A percentile compares a stretch with the other conserved stretches of the same genome.
These are phyloP conservation scores for Grigorovia humatica DNA, from an alignment of 805 yeast species.

Conservation along the genomic window DNA sequence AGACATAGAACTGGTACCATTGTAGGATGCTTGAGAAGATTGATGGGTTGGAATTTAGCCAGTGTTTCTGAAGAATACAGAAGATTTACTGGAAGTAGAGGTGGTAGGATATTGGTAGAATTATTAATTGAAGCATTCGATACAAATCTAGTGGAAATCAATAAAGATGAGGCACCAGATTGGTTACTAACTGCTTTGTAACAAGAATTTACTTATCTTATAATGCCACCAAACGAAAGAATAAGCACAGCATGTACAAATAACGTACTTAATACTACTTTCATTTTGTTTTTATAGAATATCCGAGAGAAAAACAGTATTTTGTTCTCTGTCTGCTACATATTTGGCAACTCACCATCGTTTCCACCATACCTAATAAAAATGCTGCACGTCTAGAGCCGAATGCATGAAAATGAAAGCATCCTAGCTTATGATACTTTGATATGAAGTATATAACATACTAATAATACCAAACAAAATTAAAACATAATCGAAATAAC, in stretches of 20 bases:
- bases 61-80: conserved; percentile 88
- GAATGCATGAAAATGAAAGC: too few relatives aligned
- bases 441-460: conserved; percentile 59
- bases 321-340: too few relatives aligned
- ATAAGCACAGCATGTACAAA: too few relatives aligned
- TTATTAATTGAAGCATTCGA: conserved; percentile 59
- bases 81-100: conserved; percentile 84
- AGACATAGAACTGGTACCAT: conserved; percentile 96
- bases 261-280: too few relatives aligned
- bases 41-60: conserved; percentile 97
- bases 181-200: conserved; percentile 24
- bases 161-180: conserved; percentile 22
- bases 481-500: conserved; percentile 38
- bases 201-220: too few relatives aligned
- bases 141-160: conserved; percentile 23
- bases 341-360: too few relatives aligned
- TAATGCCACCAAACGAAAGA: too few relatives aligned
- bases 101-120: conserved; percentile 88
- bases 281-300: too few relatives aligned
- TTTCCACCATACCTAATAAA: too few relatives aligned
- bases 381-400: too few relatives aligned
- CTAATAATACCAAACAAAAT: conserved; percentile 48
- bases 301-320: too few relatives aligned
- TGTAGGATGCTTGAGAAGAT: conserved; percentile 80
- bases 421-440: conserved; percentile 29